A percentile compares a stretch with the other conserved stretches of the same genome.
These are phyloP conservation scores for Pseudonitzschia delicatissima DNA, from an alignment of 108 stramenopile genomes.

Conservation along the genomic window DNA sequence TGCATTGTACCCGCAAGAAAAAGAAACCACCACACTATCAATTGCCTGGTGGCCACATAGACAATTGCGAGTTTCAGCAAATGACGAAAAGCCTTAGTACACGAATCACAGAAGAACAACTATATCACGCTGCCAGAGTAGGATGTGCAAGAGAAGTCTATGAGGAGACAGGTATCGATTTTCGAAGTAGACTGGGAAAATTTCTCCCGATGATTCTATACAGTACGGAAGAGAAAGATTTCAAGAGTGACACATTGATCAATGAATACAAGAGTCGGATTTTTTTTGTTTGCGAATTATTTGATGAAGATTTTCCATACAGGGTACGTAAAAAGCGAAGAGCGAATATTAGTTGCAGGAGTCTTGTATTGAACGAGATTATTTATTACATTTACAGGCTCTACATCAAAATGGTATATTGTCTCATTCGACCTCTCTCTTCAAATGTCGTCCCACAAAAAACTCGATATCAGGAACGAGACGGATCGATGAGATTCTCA, in stretches of 20 bases:
- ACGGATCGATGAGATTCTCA: background rate
- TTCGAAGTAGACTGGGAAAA: conserved; percentile 45
- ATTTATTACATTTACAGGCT: too few relatives aligned
- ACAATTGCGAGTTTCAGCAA: conserved; percentile 58
- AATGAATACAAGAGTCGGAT: conserved; percentile 53
- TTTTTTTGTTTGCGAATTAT: conserved; percentile 49
- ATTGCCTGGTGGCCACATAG: conserved; percentile 80
- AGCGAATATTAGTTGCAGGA: background rate
- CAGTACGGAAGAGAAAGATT: background rate
- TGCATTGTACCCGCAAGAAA: conserved; percentile 73
- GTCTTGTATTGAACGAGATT: background rate
- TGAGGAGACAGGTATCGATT: conserved; percentile 82
- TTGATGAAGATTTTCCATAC: conserved; percentile 52
- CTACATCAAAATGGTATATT: too few relatives aligned
- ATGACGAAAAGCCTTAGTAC: background rate
- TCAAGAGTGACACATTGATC: background rate
- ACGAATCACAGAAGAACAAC: conserved; percentile 14
- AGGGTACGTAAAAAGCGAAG: background rate
- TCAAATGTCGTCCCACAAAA: too few relatives aligned
- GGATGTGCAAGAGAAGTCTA: conserved; percentile 66
- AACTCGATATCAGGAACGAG: background rate
- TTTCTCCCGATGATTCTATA: conserved; percentile 42
- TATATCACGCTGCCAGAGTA: conserved; percentile 52
- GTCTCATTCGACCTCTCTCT: too few relatives aligned
- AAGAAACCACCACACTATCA: conserved; percentile 77